Conservation (phyloP, 495 filamentous ascomycete genomes). For the Polyplosphaeria fusca region DNA sequence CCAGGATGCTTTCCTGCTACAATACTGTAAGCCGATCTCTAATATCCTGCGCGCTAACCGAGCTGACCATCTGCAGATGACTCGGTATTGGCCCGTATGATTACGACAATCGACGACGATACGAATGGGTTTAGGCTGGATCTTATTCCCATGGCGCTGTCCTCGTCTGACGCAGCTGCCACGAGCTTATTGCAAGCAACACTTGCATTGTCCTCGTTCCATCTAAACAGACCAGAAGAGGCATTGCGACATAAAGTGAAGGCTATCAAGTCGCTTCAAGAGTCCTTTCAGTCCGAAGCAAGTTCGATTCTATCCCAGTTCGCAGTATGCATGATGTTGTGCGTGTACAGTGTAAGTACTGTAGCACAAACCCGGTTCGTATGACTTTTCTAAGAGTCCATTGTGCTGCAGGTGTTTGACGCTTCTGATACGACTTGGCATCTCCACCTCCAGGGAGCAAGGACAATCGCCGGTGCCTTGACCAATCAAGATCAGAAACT, state of each 20-base stretch:
- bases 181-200: conserved; percentile 16
- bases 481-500: background rate
- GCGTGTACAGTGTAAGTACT: conserved; percentile 20
- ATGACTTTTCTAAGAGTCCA: background rate
- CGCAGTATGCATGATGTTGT: conserved; percentile 21
- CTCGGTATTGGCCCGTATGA: conserved; percentile 19
- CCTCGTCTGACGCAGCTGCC: conserved; percentile 13
- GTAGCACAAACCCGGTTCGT: background rate
- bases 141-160: conserved; percentile 23
- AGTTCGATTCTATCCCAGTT: background rate
- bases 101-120: conserved; percentile 23
- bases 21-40: conserved; percentile 14
- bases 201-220: conserved; percentile 17
- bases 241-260: conserved; percentile 13
- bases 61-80: conserved; percentile 10
- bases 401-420: conserved; percentile 15
- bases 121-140: conserved; percentile 21
- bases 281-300: background rate
- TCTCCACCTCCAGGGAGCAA: conserved; percentile 19
- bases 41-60: background rate
- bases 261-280: conserved; percentile 13
- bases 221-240: conserved; percentile 10
- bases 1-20: conserved; percentile 10
- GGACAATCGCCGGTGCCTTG: background rate
- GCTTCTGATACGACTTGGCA: conserved; percentile 12